These are phyloP conservation scores for Gonium pectorale DNA, from an alignment of 139 green algal genomes.

Conservation along the genomic window DNA sequence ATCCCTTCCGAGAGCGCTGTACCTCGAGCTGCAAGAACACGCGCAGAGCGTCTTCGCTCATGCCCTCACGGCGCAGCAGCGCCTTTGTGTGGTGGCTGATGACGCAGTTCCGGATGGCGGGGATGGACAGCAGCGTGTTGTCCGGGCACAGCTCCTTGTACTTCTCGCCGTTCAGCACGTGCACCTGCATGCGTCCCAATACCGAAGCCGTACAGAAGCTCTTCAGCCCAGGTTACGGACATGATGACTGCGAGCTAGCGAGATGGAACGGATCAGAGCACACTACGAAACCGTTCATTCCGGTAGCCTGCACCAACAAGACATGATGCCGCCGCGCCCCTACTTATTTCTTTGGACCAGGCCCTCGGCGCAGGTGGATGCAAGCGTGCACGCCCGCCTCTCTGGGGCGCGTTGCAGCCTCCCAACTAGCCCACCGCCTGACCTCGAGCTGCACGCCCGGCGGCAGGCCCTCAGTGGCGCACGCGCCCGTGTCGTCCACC, in stretches of 20 bases:
- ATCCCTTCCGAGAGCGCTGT: not conserved
- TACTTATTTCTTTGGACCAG: too few relatives aligned
- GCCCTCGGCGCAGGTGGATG: too few relatives aligned
- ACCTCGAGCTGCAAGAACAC: constrained; percentile 69
- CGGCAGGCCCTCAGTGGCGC: constrained; percentile 57
- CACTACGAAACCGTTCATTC: too few relatives aligned
- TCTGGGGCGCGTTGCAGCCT: not conserved
- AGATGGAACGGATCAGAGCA: too few relatives aligned
- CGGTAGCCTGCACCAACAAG: too few relatives aligned
- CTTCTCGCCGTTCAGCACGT: constrained; percentile 77
- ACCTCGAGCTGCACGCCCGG: constrained; percentile 67
- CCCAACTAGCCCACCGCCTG: not conserved
- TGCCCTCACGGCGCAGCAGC: constrained; percentile 65
- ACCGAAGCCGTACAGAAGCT: too few relatives aligned
- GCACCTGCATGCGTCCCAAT: constrained; percentile 54
- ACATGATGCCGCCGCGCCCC: too few relatives aligned
- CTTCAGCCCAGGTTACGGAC: too few relatives aligned
- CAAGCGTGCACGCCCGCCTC: too few relatives aligned
- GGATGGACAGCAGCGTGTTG: constrained; percentile 64
- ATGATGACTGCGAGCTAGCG: too few relatives aligned
- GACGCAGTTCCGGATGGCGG: constrained; percentile 63
- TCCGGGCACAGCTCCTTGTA: constrained; percentile 76
- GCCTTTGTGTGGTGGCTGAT: constrained; percentile 68
- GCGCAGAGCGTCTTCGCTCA: constrained; percentile 59
- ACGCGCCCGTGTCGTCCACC: constrained; percentile 60